Evolutionary conservation across 768 basidiomycete genomes (phyloP).

Genomic region (Calocera viscosa): DNA sequence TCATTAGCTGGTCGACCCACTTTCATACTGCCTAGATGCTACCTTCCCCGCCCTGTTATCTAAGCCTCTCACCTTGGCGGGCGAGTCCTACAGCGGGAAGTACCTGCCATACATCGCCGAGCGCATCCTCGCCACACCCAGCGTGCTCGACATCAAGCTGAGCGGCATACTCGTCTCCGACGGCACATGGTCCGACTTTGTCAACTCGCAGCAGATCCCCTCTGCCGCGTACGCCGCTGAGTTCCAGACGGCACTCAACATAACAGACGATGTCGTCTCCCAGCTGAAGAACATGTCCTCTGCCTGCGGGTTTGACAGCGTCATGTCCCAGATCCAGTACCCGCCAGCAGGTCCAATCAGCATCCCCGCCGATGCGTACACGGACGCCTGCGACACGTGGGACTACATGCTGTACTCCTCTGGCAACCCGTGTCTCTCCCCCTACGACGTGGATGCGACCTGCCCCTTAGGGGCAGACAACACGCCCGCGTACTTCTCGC

Average conservation of each 20-base stretch:
- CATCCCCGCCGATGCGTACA: slow-evolving; percentile 10
- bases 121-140: slow-evolving; percentile 12
- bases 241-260: background rate
- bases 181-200: slow-evolving; percentile 6
- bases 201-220: slow-evolving; percentile 1
- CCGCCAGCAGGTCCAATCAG: slow-evolving; percentile 8
- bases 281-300: background rate
- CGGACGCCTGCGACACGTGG: slow-evolving; percentile 10
- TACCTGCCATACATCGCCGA: slow-evolving; percentile 16
- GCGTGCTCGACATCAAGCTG: slow-evolving; percentile 10
- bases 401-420: background rate
- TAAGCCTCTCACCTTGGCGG: slow-evolving; percentile 13
- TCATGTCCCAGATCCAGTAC: slow-evolving; percentile 11
- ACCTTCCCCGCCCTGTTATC: slow-evolving; percentile 13
- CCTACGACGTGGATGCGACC: slow-evolving; percentile 10
- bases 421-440: background rate
- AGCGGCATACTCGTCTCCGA: slow-evolving; percentile 15
- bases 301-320: background rate
- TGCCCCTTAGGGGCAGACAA: background rate
- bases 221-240: background rate
- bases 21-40: background rate
- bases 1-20: background rate
- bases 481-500: background rate
- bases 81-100: slow-evolving; percentile 9
- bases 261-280: background rate